Percentiles rank a stretch among this genome's conserved stretches.
phyloP scores from a whole-genome alignment of 179 eudicot genomes.

The Nepenthes alata region DNA sequence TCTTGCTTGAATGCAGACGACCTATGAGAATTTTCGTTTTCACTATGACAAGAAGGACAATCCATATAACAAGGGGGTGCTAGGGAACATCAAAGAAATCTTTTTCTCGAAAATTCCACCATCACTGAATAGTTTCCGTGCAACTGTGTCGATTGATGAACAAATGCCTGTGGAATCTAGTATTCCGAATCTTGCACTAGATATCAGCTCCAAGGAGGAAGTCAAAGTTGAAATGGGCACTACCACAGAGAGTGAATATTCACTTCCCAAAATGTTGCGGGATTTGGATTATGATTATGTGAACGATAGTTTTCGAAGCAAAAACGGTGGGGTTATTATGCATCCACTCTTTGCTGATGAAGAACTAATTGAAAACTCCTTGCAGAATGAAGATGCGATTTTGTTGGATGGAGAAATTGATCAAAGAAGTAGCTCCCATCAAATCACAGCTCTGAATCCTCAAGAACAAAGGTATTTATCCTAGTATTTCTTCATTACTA shows the following conservation, averaged over 20 bases:
- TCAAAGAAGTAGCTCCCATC: constrained; percentile 16
- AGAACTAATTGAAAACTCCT: constrained; percentile 11
- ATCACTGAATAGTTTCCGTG: constrained; percentile 55
- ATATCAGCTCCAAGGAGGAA: constrained; percentile 46
- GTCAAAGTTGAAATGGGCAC: constrained; percentile 52
- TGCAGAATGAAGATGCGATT: constrained; percentile 28
- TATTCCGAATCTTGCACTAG: constrained; percentile 17
- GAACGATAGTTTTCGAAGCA: constrained; percentile 35
- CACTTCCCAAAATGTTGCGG: constrained; percentile 60
- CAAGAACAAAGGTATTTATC: constrained; percentile 21
- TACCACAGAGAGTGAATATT: constrained; percentile 23
- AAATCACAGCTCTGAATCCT: constrained; percentile 3
- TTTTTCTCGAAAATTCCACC: constrained; percentile 50
- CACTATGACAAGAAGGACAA: constrained; percentile 77
- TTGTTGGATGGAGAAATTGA: constrained; percentile 12
- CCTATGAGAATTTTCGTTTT: constrained; percentile 83
- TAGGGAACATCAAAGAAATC: constrained; percentile 45
- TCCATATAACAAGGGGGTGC: constrained; percentile 56
- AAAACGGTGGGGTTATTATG: constrained; percentile 23
- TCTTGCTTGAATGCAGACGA: constrained; percentile 43
- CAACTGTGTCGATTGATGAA: constrained; percentile 35
- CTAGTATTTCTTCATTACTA: too few relatives aligned
- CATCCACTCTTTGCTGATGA: constrained; percentile 24
- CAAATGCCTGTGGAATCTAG: constrained; percentile 15
- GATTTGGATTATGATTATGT: constrained; percentile 46